These are phyloP conservation scores for Leucocoprinus birnbaumii DNA, from an alignment of 768 basidiomycete genomes.

Conservation along the genomic window DNA sequence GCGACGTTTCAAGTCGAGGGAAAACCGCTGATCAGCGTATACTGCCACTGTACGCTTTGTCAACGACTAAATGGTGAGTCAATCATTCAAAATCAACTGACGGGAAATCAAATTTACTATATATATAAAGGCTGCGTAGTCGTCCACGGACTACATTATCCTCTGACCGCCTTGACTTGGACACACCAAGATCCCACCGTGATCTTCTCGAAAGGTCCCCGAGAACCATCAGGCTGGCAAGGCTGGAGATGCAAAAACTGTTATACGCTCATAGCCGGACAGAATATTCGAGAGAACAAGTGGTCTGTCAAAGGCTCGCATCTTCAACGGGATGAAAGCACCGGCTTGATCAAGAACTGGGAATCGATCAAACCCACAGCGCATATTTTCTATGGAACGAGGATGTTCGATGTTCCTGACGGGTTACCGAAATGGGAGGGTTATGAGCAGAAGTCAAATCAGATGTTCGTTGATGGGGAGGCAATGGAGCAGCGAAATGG, in stretches of 20 bases:
- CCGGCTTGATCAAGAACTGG: conserved; percentile 43
- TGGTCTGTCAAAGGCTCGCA: conserved; percentile 59
- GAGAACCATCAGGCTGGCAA: conserved; percentile 34
- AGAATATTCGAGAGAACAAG: conserved; percentile 42
- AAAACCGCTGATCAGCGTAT: conserved; percentile 50
- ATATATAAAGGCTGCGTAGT: conserved; percentile 54
- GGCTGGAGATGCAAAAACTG: conserved; percentile 62
- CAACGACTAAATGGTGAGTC: conserved; percentile 53
- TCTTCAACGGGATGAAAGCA: conserved; percentile 46
- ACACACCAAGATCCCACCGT: conserved; percentile 35
- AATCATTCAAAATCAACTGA: neutral
- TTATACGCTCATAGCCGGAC: conserved; percentile 49
- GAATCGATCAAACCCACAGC: conserved; percentile 58
- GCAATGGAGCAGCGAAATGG: no score
- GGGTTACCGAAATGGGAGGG: conserved; percentile 62
- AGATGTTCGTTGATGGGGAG: neutral
- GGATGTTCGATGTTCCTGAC: conserved; percentile 55
- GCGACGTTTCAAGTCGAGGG: conserved; percentile 46
- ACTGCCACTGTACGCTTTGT: conserved; percentile 69
- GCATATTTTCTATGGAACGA: conserved; percentile 66
- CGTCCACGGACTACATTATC: conserved; percentile 59
- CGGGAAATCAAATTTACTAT: no score
- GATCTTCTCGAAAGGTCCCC: conserved; percentile 39
- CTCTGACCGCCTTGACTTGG: conserved; percentile 50
- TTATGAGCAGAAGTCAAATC: conserved; percentile 48